phyloP scores from a whole-genome alignment of 2,329 filamentous ascomycete species.

The Colletotrichum truncatum region DNA sequence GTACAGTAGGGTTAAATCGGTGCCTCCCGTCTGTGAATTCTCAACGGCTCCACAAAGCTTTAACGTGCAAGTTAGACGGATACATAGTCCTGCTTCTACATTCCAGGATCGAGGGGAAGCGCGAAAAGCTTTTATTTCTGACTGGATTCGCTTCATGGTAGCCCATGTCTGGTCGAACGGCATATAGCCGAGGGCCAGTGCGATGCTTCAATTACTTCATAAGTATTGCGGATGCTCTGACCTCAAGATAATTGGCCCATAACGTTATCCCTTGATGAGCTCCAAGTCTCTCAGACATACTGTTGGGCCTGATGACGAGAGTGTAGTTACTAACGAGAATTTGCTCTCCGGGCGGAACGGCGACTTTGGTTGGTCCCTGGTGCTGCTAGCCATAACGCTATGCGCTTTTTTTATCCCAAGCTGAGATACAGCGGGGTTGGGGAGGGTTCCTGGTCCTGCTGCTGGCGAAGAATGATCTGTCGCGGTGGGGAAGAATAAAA shows the following conservation, averaged over 20 bases:
- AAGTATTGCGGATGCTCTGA: background rate
- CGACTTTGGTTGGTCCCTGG: background rate
- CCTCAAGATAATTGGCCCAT: background rate
- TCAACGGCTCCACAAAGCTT: too few relatives aligned
- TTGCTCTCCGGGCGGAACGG: background rate
- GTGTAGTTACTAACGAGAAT: background rate
- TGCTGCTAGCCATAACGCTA: background rate
- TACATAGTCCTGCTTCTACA: too few relatives aligned
- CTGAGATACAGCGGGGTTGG: background rate
- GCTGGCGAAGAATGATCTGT: background rate
- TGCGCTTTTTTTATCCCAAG: background rate
- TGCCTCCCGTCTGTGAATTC: too few relatives aligned
- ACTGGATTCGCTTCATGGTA: too few relatives aligned
- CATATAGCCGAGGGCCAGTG: too few relatives aligned
- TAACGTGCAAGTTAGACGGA: too few relatives aligned
- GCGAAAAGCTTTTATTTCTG: too few relatives aligned
- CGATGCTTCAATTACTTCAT: too few relatives aligned
- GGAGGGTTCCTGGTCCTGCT: background rate
- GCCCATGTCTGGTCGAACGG: too few relatives aligned
- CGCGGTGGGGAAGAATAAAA: background rate
- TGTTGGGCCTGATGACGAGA: background rate
- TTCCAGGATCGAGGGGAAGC: too few relatives aligned
- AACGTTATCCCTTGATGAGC: background rate
- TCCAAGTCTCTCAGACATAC: background rate
- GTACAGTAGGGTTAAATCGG: too few relatives aligned